A percentile compares a stretch with the other conserved stretches of the same genome.
These are phyloP conservation scores for Closterium sp. DNA, from an alignment of 139 green algal species.

Conservation along the genomic window DNA sequence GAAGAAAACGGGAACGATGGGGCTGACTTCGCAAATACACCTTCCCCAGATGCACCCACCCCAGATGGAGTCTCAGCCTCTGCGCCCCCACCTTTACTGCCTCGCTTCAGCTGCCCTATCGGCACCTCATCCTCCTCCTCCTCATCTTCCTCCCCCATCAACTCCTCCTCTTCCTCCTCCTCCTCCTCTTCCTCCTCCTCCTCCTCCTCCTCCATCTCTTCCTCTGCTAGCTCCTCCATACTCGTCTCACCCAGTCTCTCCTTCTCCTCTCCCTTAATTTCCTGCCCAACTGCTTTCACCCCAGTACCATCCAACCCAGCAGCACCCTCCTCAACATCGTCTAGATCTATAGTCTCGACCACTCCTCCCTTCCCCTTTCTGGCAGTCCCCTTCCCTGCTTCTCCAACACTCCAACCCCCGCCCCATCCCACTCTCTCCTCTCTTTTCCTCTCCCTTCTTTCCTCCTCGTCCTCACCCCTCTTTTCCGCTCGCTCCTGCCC, in stretches of 20 bases:
- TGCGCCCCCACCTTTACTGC: neutral
- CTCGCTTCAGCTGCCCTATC: neutral
- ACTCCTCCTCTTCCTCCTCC: neutral
- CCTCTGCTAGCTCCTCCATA: neutral
- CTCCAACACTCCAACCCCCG: neutral
- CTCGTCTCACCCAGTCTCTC: neutral
- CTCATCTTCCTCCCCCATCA: neutral
- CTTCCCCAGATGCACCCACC: neutral
- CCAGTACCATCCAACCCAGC: neutral
- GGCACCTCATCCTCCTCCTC: conserved; percentile 27
- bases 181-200: neutral
- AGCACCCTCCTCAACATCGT: neutral
- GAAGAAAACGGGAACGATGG: neutral
- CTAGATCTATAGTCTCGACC: neutral
- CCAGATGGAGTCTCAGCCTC: neutral
- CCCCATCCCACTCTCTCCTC: neutral
- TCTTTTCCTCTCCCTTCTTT: neutral
- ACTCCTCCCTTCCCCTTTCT: neutral
- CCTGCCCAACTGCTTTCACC: neutral
- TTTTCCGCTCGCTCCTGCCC: neutral
- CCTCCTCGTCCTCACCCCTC: neutral
- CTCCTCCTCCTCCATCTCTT: neutral
- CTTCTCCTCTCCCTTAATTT: neutral
- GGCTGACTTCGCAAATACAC: neutral
- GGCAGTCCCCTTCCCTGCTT: neutral